A percentile compares a stretch with the other conserved stretches of the same genome.
phyloP scores from a whole-genome alignment of 768 basidiomycete species.

The Hericium coralloides region DNA sequence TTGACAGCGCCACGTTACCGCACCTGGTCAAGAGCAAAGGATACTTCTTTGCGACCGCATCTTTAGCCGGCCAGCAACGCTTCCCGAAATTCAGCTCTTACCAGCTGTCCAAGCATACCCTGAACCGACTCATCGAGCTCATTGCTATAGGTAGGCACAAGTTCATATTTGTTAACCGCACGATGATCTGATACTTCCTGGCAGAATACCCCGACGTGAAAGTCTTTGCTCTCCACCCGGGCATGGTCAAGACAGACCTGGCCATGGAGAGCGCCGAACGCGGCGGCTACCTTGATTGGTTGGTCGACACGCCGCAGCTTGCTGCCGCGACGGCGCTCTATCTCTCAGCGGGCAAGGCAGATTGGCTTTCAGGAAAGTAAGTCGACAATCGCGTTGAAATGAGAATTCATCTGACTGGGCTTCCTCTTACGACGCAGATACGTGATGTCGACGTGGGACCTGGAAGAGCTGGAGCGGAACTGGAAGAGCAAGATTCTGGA shows the following conservation, averaged over 20 bases:
- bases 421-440: too few species aligned
- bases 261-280: background rate
- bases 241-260: background rate
- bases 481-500: too few species aligned
- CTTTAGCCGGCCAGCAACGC: background rate
- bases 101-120: background rate
- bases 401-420: too few species aligned
- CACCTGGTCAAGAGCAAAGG: slow-evolving; percentile 1
- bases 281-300: background rate
- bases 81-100: background rate
- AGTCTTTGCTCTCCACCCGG: slow-evolving; percentile 5
- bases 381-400: too few species aligned
- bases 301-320: slow-evolving; percentile 12
- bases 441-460: too few species aligned
- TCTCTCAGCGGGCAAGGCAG: slow-evolving; percentile 15
- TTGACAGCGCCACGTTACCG: background rate
- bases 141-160: background rate
- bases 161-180: background rate
- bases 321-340: slow-evolving; percentile 15
- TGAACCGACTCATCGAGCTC: slow-evolving; percentile 5
- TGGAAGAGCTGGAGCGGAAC: too few species aligned
- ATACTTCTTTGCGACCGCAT: slow-evolving; percentile 1
- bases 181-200: background rate
- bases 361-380: slow-evolving; percentile 7
- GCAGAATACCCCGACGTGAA: slow-evolving; percentile 4